A percentile compares a stretch with the other conserved stretches of the same genome.
phyloP scores from a whole-genome alignment of 371 early-diverging fungal species.

The Nosema muscidifuracis region DNA sequence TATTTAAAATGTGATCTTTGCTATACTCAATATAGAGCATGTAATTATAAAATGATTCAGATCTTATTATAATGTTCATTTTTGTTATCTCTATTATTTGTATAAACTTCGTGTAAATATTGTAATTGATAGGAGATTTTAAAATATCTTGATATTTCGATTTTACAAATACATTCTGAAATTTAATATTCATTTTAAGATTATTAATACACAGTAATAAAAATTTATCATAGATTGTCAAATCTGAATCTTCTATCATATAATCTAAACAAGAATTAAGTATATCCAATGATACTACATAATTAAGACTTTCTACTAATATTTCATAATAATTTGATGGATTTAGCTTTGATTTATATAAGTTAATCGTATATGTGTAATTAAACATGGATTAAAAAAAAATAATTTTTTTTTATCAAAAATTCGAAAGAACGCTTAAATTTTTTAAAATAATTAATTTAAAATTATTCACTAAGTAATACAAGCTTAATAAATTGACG shows the following conservation, averaged over 20 bases:
- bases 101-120: conserved; percentile 16
- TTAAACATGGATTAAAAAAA: conserved; percentile 8
- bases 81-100: not conserved
- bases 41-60: conserved; percentile 23
- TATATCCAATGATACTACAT: conserved; percentile 14
- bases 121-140: not conserved
- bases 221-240: not conserved
- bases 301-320: conserved; percentile 10
- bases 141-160: conserved; percentile 11
- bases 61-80: not conserved
- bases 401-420: too few species aligned
- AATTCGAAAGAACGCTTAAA: too few species aligned
- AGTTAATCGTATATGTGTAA: conserved; percentile 10
- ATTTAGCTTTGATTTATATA: conserved; percentile 12
- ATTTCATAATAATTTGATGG: conserved; percentile 9
- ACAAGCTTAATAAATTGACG: not conserved
- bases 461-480: not conserved
- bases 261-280: conserved; percentile 4
- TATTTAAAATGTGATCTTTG: conserved; percentile 6
- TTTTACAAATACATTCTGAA: conserved; percentile 12
- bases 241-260: conserved; percentile 4
- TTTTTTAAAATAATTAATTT: too few species aligned
- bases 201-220: conserved; percentile 1
- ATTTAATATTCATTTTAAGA: conserved; percentile 10
- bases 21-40: conserved; percentile 15